A percentile compares a stretch with the other conserved stretches of the same genome.
Conservation (phyloP, 352 stramenopile species). For the Pythium monospermum region DNA sequence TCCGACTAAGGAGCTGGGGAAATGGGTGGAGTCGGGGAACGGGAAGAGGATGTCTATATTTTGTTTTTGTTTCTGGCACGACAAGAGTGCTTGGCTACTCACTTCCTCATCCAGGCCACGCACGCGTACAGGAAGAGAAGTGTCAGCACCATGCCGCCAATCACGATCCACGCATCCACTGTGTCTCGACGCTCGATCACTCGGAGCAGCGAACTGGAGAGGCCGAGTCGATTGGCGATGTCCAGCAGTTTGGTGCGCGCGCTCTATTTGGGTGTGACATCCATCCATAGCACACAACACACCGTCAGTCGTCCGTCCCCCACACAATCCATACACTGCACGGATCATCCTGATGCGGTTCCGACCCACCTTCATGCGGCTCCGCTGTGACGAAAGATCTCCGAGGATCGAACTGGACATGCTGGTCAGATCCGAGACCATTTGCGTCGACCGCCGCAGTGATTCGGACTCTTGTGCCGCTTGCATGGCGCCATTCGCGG, state of each 20-base stretch:
- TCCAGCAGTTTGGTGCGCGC: slow-evolving; percentile 76
- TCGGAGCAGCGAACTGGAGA: slow-evolving; percentile 77
- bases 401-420: slow-evolving; percentile 69
- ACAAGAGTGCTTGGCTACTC: slow-evolving; percentile 2
- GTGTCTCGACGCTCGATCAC: slow-evolving; percentile 80
- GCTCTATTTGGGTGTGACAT: slow-evolving; percentile 26
- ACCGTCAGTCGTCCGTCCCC: background rate
- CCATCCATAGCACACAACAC: slow-evolving; percentile 4
- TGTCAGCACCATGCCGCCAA: slow-evolving; percentile 77
- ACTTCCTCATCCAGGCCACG: slow-evolving; percentile 48
- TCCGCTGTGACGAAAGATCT: slow-evolving; percentile 64
- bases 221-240: slow-evolving; percentile 76
- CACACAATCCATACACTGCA: background rate
- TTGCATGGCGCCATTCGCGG: slow-evolving; percentile 65
- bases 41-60: background rate
- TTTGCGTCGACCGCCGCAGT: slow-evolving; percentile 69
- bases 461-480: slow-evolving; percentile 74
- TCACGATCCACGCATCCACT: slow-evolving; percentile 82
- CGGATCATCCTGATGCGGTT: background rate
- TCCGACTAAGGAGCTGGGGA: too few species aligned
- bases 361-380: slow-evolving; percentile 49
- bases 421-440: slow-evolving; percentile 75
- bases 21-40: too few species aligned
- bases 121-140: slow-evolving; percentile 78
- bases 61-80: background rate